These are phyloP conservation scores for Malus domestica DNA, from an alignment of 306 rosid species.

Conservation along the genomic window ASM211411v1 NC_041793.1:12690001-12690500, in stretches of 20 bases:
- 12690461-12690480: neutral
- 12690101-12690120: conserved; percentile 86
- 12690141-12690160: conserved; percentile 52
- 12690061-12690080: conserved; percentile 97
- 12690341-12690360: conserved; percentile 84
- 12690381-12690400: conserved; percentile 1
- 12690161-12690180: conserved; percentile 1
- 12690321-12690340: conserved; percentile 85
- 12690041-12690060: conserved; percentile 96
- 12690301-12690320: conserved; percentile 85
- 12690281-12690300: conserved; percentile 96
- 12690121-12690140: conserved; percentile 93
- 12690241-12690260: conserved; percentile 93
- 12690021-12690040: conserved; percentile 3
- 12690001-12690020: conserved; percentile 5
- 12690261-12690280: conserved; percentile 94
- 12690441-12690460: neutral
- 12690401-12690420: neutral
- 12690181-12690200: neutral
- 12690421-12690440: neutral
- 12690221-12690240: conserved; percentile 33
- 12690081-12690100: conserved; percentile 98
- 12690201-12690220: neutral
- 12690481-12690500: neutral
- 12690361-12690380: conserved; percentile 45